Conservation (phyloP, 805 yeast species). For the Nakazawaea wickerhamii region DNA sequence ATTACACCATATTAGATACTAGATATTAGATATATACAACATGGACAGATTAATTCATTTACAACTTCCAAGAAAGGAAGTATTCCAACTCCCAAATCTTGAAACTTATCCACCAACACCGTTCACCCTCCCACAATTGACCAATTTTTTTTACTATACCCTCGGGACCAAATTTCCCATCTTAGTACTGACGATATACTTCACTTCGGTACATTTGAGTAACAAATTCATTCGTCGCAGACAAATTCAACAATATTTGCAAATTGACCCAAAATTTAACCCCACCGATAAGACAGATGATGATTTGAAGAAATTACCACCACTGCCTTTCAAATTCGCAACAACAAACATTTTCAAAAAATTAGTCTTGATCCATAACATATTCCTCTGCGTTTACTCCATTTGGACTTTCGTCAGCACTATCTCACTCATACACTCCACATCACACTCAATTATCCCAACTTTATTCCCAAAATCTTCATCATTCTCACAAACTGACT, state of each 20-base stretch:
- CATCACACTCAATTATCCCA: constrained; percentile 29
- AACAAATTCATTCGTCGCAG: constrained; percentile 41
- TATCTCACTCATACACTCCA: constrained; percentile 42
- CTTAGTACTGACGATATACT: constrained; percentile 52
- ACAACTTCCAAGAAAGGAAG: constrained; percentile 20
- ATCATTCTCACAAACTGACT: constrained; percentile 26
- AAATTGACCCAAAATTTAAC: constrained; percentile 23
- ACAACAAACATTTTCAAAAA: constrained; percentile 39
- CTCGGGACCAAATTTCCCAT: constrained; percentile 51
- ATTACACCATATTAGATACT: too few relatives aligned
- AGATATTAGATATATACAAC: too few relatives aligned
- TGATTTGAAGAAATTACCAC: constrained; percentile 33
- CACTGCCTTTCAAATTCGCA: constrained; percentile 51
- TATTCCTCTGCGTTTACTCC: constrained; percentile 59
- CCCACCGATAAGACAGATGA: constrained; percentile 15
- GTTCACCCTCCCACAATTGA: constrained; percentile 21
- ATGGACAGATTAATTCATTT: constrained; percentile 8
- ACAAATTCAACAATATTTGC: constrained; percentile 32
- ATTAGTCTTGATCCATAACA: constrained; percentile 56
- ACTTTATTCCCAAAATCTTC: constrained; percentile 20
- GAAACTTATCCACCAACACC: constrained; percentile 25
- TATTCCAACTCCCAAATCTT: constrained; percentile 23
- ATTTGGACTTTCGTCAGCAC: constrained; percentile 70
- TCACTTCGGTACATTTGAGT: constrained; percentile 47
- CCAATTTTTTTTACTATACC: constrained; percentile 32